Base-by-base conservation (phyloP, 306 rosid genomes). In the Hylodesmum podocarpum region DNA sequence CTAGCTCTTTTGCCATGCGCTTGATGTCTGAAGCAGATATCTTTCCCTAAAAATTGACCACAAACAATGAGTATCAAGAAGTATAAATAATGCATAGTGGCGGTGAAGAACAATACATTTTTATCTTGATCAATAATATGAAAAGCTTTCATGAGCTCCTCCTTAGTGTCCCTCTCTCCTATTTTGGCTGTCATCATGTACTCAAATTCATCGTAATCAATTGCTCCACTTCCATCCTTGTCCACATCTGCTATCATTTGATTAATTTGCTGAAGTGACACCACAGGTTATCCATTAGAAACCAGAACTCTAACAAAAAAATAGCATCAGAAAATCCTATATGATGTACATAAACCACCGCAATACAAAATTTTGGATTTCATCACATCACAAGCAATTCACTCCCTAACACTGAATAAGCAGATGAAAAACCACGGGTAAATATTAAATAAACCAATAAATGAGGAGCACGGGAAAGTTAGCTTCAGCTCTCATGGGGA, bases 231-330 rank as follows among this genome's bases (percentile, higher is more conserved):
- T 27, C 98, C 97, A 84, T 94, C 98, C 89, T 87, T 94, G 82
- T 94, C 97, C 72, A 94, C 98, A 79, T 94, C 98, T 68, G 96
- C 94, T 78, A 91, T 94, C 98, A 94, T 94, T 88, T 94, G 88
- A 47, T 70, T 75, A 33, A 94, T 91, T 91, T 90, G 96, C 98
- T 91, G 94, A 66, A 86, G 87, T 57, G 57, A 53, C 69, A 37
- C 69, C 77, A 21, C 28, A 59, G 8, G 77, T 14, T 28, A 41
- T 51, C 84, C 47, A 58, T 91, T 75, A 86, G 83, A 44, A 24
- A 33, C 6, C 75, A 51, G 58, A 66, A 61, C 44, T 50, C 21
- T 7, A 74, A 49, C 34, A 62, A 77, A 22, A 34, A 43, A 67
- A 55, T 41, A 21, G 41, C 64, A 72, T 82, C 61, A 66, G 59